Percentiles rank a stretch among this genome's conserved stretches.
Conservation (phyloP, 352 stramenopile genomes). For the Phytophthora constricta region DNA sequence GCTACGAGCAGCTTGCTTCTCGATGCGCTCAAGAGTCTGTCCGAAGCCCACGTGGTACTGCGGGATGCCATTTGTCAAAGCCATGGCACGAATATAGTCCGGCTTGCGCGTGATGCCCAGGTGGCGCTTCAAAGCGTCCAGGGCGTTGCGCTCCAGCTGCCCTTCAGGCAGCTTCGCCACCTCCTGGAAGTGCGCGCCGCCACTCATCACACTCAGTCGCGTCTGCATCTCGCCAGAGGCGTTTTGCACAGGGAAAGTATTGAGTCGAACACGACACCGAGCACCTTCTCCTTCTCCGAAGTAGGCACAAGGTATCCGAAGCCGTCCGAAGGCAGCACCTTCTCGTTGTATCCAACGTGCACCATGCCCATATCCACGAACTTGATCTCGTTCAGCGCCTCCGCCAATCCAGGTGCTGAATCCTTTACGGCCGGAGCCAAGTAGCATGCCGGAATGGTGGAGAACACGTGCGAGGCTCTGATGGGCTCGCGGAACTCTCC, state of each 20-base stretch:
- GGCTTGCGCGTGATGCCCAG: constrained; percentile 66
- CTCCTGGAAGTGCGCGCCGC: constrained; percentile 78
- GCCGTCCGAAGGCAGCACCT: constrained; percentile 66
- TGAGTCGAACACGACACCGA: constrained; percentile 91
- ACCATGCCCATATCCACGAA: constrained; percentile 87
- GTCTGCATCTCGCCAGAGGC: constrained; percentile 50
- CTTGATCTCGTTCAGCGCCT: constrained; percentile 66
- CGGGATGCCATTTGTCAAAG: constrained; percentile 74
- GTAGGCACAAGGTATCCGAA: constrained; percentile 89
- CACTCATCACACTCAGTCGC: constrained; percentile 85
- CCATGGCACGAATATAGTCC: constrained; percentile 61
- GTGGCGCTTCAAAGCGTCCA: constrained; percentile 77
- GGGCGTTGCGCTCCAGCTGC: constrained; percentile 66
- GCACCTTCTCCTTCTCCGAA: constrained; percentile 69
- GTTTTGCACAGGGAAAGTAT: constrained; percentile 89
- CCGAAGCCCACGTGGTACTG: constrained; percentile 88
- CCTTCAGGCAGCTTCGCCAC: constrained; percentile 46
- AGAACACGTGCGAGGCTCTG: constrained; percentile 74
- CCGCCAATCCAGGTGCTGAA: constrained; percentile 52
- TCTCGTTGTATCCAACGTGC: constrained; percentile 74
- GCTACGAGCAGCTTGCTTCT: constrained; percentile 50
- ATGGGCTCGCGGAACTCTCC: constrained; percentile 46
- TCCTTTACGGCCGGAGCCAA: constrained; percentile 54
- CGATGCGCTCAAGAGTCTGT: constrained; percentile 63
- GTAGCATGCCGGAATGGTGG: constrained; percentile 72